Conservation (phyloP, 768 basidiomycete species). For the Udeniomyces megalosporus region DNA sequence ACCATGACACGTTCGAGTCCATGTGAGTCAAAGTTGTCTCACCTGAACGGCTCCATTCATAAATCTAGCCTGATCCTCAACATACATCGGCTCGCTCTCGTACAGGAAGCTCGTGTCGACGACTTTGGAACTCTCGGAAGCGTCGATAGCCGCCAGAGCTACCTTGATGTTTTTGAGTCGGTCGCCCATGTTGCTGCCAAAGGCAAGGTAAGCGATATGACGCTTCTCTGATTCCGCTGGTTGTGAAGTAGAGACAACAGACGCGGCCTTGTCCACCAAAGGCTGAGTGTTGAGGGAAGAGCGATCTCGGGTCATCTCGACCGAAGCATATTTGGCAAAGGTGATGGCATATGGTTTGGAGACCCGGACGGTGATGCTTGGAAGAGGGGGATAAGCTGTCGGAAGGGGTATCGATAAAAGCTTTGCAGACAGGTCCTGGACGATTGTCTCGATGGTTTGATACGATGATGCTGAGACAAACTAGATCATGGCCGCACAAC, state of each 20-base stretch:
- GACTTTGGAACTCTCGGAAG: conserved; percentile 9
- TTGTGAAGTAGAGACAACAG: no score
- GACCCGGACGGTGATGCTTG: conserved; percentile 40
- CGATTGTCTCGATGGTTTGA: conserved; percentile 55
- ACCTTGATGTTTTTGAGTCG: conserved; percentile 62
- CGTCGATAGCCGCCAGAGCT: conserved; percentile 57
- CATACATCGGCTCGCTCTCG: conserved; percentile 90
- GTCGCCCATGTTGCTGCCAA: conserved; percentile 86
- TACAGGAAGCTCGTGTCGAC: conserved; percentile 78
- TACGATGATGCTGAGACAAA: conserved; percentile 38
- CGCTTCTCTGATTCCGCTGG: not conserved
- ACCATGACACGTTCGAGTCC: not conserved
- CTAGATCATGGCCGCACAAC: conserved; percentile 27
- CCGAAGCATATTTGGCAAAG: conserved; percentile 48
- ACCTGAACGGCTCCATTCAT: conserved; percentile 85
- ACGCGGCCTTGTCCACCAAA: not conserved
- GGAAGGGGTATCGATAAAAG: conserved; percentile 30
- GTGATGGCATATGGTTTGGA: conserved; percentile 58
- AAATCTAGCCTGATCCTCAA: conserved; percentile 72
- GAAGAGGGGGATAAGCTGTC: conserved; percentile 19
- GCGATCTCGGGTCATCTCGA: conserved; percentile 37
- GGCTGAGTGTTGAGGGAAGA: not conserved
- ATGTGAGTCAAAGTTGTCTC: no score
- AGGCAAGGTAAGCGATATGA: conserved; percentile 44
- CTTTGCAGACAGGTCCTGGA: conserved; percentile 40